Percentiles rank a stretch among this genome's conserved stretches.
These are phyloP conservation scores for Puya raimondii DNA, from an alignment of 176 grass and related monocot species.

Conservation along the genomic window DNA sequence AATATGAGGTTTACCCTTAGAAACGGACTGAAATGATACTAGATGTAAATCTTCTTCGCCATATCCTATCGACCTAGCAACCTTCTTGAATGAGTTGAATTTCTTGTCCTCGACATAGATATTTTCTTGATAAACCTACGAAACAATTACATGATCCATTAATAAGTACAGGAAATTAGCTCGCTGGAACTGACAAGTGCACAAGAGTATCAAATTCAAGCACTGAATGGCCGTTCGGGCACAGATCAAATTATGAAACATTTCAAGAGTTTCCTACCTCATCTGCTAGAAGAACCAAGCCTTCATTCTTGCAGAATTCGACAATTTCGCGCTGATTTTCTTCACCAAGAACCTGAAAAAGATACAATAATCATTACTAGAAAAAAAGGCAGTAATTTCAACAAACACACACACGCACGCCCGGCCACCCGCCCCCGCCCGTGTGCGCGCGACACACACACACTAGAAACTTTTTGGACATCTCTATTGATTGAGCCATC, in stretches of 20 bases:
- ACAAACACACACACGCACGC: no score
- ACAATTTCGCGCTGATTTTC: constrained; percentile 53
- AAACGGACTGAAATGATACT: constrained; percentile 66
- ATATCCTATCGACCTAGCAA: constrained; percentile 58
- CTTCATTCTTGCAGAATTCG: constrained; percentile 63
- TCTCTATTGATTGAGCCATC: no score
- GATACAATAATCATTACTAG: constrained; percentile 5
- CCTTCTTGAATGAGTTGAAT: constrained; percentile 90
- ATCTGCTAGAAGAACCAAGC: constrained; percentile 71
- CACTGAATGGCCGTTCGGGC: neutral
- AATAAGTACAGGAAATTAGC: neutral
- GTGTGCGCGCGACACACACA: no score
- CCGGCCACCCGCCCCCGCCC: no score
- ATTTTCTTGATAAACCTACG: constrained; percentile 83
- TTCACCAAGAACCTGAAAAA: constrained; percentile 41
- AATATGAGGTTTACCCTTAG: constrained; percentile 47
- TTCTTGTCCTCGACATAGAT: constrained; percentile 49
- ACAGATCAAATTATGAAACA: neutral
- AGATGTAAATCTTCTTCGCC: constrained; percentile 48
- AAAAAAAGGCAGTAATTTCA: neutral
- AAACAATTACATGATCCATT: constrained; percentile 12
- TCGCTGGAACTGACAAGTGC: neutral
- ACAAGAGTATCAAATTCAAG: neutral
- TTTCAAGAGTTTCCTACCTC: constrained; percentile 32
- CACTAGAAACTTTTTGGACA: no score